Evolutionary conservation across 192 early-diverging fungal genomes (phyloP).

Genomic region (Backusella mclennaniae): DNA sequence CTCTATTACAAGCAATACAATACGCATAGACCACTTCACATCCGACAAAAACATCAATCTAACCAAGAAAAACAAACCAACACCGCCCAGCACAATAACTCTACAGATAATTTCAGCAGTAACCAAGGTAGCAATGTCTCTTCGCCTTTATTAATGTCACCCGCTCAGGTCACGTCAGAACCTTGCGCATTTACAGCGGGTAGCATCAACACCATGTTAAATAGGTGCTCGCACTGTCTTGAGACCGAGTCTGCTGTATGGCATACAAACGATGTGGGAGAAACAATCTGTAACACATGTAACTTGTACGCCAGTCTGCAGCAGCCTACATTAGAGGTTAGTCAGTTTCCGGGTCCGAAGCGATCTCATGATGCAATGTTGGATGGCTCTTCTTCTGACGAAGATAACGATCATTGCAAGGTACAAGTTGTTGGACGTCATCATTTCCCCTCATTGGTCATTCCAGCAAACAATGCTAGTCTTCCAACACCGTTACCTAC

Average conservation of each 20-base stretch:
- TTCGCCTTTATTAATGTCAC: constrained; percentile 1
- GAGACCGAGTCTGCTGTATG: constrained; percentile 78
- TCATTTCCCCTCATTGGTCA: constrained; percentile 4
- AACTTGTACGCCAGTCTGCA: constrained; percentile 93
- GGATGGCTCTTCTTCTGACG: background rate
- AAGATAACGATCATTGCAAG: background rate
- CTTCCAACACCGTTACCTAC: background rate
- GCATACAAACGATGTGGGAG: constrained; percentile 70
- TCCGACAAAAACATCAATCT: constrained; percentile 29
- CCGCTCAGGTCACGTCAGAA: background rate
- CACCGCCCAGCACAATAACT: background rate
- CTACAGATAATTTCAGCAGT: background rate
- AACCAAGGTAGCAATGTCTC: background rate
- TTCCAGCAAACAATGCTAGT: background rate
- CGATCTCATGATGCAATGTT: background rate
- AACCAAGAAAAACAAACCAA: constrained; percentile 10
- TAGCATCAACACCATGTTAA: background rate
- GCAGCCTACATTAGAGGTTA: constrained; percentile 32
- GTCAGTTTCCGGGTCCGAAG: constrained; percentile 5
- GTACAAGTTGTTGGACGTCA: background rate
- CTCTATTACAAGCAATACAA: constrained; percentile 94
- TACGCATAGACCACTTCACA: constrained; percentile 66
- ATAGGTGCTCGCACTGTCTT: constrained; percentile 62
- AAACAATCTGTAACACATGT: constrained; percentile 82
- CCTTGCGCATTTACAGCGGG: background rate